Evolutionary conservation across 73 alveolate genomes (phyloP).

Genomic region (Tetrahymena thermophila): DNA sequence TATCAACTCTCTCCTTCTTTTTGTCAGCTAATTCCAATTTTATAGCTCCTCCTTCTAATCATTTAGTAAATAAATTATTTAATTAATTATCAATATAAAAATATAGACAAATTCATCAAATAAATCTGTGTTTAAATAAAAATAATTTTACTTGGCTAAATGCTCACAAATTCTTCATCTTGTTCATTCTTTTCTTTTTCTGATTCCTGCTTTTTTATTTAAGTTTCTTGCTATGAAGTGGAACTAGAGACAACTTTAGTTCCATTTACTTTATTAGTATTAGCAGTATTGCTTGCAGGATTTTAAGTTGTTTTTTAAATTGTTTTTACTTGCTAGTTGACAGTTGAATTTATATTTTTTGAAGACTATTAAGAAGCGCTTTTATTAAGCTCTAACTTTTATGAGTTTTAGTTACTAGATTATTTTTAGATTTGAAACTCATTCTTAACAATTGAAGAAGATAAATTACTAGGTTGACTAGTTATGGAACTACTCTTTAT

Average conservation of each 20-base stretch:
- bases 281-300: background rate
- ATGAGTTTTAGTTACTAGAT: background rate
- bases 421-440: background rate
- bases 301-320: background rate
- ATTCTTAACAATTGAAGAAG: background rate
- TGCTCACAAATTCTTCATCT: background rate
- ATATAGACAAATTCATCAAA: too few relatives aligned
- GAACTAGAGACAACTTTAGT: background rate
- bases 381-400: background rate
- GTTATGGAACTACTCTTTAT: background rate
- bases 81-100: background rate
- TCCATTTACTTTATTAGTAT: background rate
- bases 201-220: background rate
- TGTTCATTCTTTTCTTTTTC: background rate
- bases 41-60: background rate
- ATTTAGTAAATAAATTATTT: background rate
- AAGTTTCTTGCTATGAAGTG: background rate
- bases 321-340: background rate
- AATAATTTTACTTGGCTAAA: background rate
- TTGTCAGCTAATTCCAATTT: background rate
- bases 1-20: background rate
- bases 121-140: background rate
- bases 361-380: background rate
- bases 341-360: background rate
- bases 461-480: background rate